These are phyloP conservation scores for Coemansia sp. DNA, from an alignment of 192 early-diverging fungal genomes.

Conservation along the genomic window DNA sequence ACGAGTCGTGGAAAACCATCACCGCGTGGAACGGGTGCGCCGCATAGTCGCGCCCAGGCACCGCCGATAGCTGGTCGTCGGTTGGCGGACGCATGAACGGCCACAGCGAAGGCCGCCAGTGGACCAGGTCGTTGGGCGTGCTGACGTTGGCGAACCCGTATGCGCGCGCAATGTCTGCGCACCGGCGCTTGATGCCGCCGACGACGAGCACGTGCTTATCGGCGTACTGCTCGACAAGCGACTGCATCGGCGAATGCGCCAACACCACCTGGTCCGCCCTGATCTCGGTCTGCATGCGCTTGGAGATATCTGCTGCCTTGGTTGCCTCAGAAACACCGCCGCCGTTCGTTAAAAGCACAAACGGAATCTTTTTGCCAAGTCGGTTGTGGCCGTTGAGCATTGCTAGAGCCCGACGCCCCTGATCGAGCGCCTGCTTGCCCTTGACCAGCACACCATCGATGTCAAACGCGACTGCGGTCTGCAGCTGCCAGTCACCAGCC, in stretches of 20 bases:
- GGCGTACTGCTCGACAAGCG: constrained; percentile 61
- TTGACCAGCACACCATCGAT: constrained; percentile 89
- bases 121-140: constrained; percentile 66
- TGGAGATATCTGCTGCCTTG: constrained; percentile 70
- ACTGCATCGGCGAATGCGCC: constrained; percentile 85
- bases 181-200: constrained; percentile 62
- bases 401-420: constrained; percentile 65
- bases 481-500: constrained; percentile 25
- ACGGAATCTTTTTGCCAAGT: constrained; percentile 60
- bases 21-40: constrained; percentile 63
- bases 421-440: constrained; percentile 67
- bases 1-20: constrained; percentile 85
- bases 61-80: constrained; percentile 6
- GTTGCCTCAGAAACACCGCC: constrained; percentile 74
- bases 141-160: constrained; percentile 74
- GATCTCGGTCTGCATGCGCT: constrained; percentile 60
- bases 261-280: constrained; percentile 68
- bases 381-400: constrained; percentile 64
- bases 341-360: constrained; percentile 85
- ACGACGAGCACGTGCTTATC: constrained; percentile 71
- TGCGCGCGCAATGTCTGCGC: constrained; percentile 62
- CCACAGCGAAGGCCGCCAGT: constrained; percentile 66
- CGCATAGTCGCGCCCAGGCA: constrained; percentile 26
- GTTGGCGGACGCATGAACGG: constrained; percentile 56
- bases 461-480: constrained; percentile 64